Base-by-base conservation (phyloP, 2,329 filamentous ascomycete genomes). In the Ampelomyces quisqualis region DNA sequence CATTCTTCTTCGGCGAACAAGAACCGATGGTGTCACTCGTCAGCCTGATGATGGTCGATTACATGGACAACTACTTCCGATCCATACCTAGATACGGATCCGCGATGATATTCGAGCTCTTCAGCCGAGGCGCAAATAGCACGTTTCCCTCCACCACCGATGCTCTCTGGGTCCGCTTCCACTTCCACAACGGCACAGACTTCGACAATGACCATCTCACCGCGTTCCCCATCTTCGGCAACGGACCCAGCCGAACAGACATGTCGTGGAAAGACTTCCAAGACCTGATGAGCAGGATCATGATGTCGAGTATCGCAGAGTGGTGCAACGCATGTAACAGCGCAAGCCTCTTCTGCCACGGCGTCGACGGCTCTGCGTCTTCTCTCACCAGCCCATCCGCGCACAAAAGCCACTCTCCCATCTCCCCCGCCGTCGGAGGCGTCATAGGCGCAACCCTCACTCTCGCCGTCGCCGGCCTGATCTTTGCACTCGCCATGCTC, bases 381-480 rank as follows among this genome's bases (percentile, higher is more conserved):
- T 37, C 7, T 20, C 50, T 7, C 30, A 23, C 15, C n/a, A 15
- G 6, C 8, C 19, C 11, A 21, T 11, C 29, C 9, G 15, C n/a
- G 4, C 14, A 5, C 17, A n/a, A 22, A n/a, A 28, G 40, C 10
- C 3, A 22, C 5, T 39, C 46, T 5, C 2, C 40, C 2, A 40
- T 78, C 14, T 60, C 62, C 2, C 74, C 75, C 1, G 70, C 64
- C 1, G 69, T 78, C 14, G 77, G 73, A 3, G 79, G 79, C 5
- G 74, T 77, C n/a, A 75, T 82, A 34, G 79, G 79, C 20, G 78
- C 77, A 0, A 57, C 76, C 18, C 70, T 80, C 13, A 73, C 76
- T 1, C 64, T 82, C 9, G 73, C 57, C 2, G 62, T 76, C 2
- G 61, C 75, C 0, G 70, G 56, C 1, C 30, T 78, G 0, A 31